Base-by-base conservation (phyloP, 305 asterid species). In the Fraxinus baroniana region DNA sequence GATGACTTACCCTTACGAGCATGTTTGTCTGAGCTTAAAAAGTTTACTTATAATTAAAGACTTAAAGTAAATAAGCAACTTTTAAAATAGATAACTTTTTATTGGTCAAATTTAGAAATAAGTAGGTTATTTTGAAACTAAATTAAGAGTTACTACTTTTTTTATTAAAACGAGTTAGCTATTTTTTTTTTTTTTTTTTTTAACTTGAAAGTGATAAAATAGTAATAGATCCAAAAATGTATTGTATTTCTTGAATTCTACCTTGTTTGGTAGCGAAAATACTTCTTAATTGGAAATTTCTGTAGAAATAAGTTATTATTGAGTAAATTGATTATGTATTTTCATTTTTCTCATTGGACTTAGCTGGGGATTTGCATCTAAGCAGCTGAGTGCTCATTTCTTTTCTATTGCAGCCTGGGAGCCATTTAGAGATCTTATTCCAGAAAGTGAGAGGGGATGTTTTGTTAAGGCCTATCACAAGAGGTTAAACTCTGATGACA, bases 341-440 rank as follows among this genome's bases (percentile, higher is more conserved):
- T 30, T 35, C 37, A 18, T 78, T 46, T 17, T 83, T 49, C 80
- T 68, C 46, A 74, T 83, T 80, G 72, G 76, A 81, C 22, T 64
- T 66, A 24, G 9, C 55, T 32, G 64, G 49, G 70, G 72, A 5
- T 30, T 70, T 4, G 6, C 74, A 71, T 72, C 64, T 82, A 44
- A 83, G 74, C 32, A 36, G 76, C 41, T 78, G 76, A 62, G 64
- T 71, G 60, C 60, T 60, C 10, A 74, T 62, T 68, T 76, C n/a
- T 78, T 66, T 35, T 79, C 83, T 68, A 18, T 18, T 90, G 77
- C 90, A 96, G 99, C 93, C 70, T 95, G 98, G 99, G 99, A 95
- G 88, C 89, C 94, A 71, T 95, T 94, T 89, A 93, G 95, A 88
- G 98, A 94, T 89, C 93, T 91, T 86, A 92, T 95, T 84, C 99